Percentiles rank a stretch among this genome's conserved stretches.
Evolutionary conservation across 2,329 filamentous ascomycete species (phyloP).

Genomic region (Microthyrium microscopicum): DNA sequence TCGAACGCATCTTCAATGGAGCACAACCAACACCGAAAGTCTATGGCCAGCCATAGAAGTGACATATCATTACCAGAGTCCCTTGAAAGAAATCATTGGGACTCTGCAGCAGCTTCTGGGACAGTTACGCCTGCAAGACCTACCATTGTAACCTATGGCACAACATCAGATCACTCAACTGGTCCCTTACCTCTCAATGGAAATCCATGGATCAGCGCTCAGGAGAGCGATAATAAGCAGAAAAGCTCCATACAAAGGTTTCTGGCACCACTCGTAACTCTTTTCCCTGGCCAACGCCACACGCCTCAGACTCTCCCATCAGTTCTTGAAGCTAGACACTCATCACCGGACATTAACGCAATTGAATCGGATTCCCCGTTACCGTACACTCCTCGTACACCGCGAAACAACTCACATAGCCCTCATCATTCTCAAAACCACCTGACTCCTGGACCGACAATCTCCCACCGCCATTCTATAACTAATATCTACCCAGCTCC

Average conservation of each 20-base stretch:
- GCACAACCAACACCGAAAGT: not conserved
- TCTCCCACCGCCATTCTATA: slow-evolving; percentile 30
- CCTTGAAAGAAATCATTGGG: too few relatives aligned
- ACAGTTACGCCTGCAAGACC: too few relatives aligned
- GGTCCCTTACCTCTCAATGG: not conserved
- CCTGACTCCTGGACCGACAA: too few relatives aligned
- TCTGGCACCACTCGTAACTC: slow-evolving; percentile 5
- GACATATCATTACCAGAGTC: not conserved
- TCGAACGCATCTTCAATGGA: not conserved
- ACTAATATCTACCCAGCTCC: slow-evolving; percentile 40
- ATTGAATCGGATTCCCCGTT: not conserved
- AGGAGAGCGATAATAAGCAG: slow-evolving; percentile 1
- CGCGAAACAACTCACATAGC: slow-evolving; percentile 4
- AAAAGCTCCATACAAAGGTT: slow-evolving; percentile 3
- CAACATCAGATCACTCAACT: too few relatives aligned
- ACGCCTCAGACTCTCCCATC: slow-evolving; percentile 1
- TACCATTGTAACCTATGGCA: too few relatives aligned
- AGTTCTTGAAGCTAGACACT: too few relatives aligned
- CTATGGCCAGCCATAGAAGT: too few relatives aligned
- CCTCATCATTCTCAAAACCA: slow-evolving; percentile 10
- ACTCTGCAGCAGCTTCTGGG: too few relatives aligned
- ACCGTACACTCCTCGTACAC: slow-evolving; percentile 5
- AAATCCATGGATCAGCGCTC: slow-evolving; percentile 6
- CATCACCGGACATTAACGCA: too few relatives aligned
- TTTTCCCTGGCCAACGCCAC: slow-evolving; percentile 1